Percentiles rank a stretch among this genome's conserved stretches.
These are phyloP conservation scores for Citrullus colocynthis DNA, from an alignment of 306 rosid species.

Conservation along the genomic window DNA sequence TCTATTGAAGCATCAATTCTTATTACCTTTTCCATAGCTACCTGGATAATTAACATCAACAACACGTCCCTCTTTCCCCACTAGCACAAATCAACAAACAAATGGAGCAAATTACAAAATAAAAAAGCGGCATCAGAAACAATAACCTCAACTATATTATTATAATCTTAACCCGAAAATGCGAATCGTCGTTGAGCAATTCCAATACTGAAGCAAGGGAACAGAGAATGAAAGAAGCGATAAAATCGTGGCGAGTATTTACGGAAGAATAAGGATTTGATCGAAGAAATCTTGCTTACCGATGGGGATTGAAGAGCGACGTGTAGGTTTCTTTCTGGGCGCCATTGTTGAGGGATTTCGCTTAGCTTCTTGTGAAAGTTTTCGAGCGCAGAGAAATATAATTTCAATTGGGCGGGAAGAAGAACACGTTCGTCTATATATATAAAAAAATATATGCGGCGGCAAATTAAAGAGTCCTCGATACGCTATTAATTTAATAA, in stretches of 20 bases:
- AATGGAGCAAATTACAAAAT: background rate
- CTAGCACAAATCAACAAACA: background rate
- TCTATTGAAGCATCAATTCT: background rate
- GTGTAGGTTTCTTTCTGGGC: conserved; percentile 32
- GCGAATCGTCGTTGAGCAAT: background rate
- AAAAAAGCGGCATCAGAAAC: background rate
- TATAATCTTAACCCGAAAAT: background rate
- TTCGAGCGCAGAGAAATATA: background rate
- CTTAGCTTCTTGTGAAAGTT: background rate
- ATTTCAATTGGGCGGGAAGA: conserved; percentile 3
- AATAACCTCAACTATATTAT: background rate
- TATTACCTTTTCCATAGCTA: background rate
- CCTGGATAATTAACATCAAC: background rate
- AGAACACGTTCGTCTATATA: background rate
- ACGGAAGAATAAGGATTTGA: conserved; percentile 15
- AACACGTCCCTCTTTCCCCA: background rate
- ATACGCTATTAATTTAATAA: background rate
- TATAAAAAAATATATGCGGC: background rate
- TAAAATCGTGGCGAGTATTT: background rate
- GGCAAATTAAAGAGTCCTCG: background rate
- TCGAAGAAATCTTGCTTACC: conserved; percentile 22
- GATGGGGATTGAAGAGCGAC: conserved; percentile 33
- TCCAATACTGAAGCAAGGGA: background rate
- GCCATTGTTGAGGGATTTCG: conserved; percentile 17
- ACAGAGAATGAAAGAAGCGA: background rate